phyloP scores from a whole-genome alignment of 257 asterid species.

The Jaltomata sinuosa region DNA sequence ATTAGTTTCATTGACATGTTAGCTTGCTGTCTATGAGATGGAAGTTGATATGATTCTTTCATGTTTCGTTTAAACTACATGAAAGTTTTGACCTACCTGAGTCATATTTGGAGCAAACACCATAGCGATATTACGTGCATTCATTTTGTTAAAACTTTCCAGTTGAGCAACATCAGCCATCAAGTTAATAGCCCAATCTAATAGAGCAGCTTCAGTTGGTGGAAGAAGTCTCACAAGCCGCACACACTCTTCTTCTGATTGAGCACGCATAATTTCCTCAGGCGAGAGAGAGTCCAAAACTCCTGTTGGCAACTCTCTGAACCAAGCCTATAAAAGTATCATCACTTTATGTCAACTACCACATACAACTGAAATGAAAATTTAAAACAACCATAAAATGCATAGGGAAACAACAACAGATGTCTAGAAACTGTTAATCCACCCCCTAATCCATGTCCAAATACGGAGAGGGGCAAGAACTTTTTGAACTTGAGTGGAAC shows the following conservation, averaged over 20 bases:
- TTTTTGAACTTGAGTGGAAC: not conserved
- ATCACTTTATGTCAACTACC: not conserved
- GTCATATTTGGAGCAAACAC: conserved; percentile 97
- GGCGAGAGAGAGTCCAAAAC: conserved; percentile 69
- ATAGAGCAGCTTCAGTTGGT: conserved; percentile 60
- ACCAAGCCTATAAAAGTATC: conserved; percentile 49
- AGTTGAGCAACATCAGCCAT: conserved; percentile 94
- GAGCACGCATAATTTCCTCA: conserved; percentile 66
- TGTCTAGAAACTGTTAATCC: not conserved
- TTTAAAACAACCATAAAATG: not conserved
- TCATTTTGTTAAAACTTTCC: conserved; percentile 72
- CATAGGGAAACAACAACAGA: not conserved
- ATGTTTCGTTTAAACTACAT: not conserved
- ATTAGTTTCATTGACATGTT: not conserved
- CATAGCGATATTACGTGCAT: conserved; percentile 80
- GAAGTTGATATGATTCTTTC: not conserved
- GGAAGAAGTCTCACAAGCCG: conserved; percentile 67
- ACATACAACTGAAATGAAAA: not conserved
- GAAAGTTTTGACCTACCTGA: conserved; percentile 32
- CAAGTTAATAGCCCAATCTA: conserved; percentile 84
- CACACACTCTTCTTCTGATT: conserved; percentile 63
- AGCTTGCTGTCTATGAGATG: not conserved
- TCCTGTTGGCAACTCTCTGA: conserved; percentile 81
- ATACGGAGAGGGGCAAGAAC: not conserved
- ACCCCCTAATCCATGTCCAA: not conserved